Base-by-base conservation (phyloP, 2,329 filamentous ascomycete species). In the Fusarium keratoplasticum region DNA sequence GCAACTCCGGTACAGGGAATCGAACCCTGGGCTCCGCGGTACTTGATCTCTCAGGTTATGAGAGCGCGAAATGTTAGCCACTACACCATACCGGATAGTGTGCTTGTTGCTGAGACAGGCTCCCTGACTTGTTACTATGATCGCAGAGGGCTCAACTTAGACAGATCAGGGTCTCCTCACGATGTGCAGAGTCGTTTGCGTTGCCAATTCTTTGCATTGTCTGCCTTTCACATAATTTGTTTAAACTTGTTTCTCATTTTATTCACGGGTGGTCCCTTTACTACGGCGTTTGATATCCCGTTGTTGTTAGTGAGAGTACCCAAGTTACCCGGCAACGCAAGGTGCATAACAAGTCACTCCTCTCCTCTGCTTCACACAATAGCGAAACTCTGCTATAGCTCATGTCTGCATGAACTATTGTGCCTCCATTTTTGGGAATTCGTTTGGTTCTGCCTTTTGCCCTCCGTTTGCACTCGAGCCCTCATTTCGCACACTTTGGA, bases 311-410 rank as follows among this genome's bases (percentile, higher is more conserved):
- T 50, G 62, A 6, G 20, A 42, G 20, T 18, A 27, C 36, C n/a
- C 27, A 22, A 60, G 66, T 72, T 42, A 59, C 63, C 55, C 31
- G n/a, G 70, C 70, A 73, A 73, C 66, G 29, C 14, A 14, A 35
- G 14, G 13, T n/a, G 57, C 27, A 63, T 29, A 50, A 52, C 22
- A 63, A 3, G n/a, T 20, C 31, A 42, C 7, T 38, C 1, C 18
- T 14, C 18, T 62, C 20, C 18, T 14, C 8, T 16, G 8, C 35
- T 14, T 22, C 35, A n/a, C 31, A 33, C n/a, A 22, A 13, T 10
- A 14, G 6, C 22, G 4, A 2, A 20, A 64, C 27, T 57, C 20
- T 3, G 20, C 18, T 5, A 13, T 27, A n/a, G 7, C 16, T 22
- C 25, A 22, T 3, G 11, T n/a, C 40, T 13, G 20, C 2, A 11